Base-by-base conservation (phyloP, 2,329 filamentous ascomycete genomes). In the Botryotinia globosa region DNA sequence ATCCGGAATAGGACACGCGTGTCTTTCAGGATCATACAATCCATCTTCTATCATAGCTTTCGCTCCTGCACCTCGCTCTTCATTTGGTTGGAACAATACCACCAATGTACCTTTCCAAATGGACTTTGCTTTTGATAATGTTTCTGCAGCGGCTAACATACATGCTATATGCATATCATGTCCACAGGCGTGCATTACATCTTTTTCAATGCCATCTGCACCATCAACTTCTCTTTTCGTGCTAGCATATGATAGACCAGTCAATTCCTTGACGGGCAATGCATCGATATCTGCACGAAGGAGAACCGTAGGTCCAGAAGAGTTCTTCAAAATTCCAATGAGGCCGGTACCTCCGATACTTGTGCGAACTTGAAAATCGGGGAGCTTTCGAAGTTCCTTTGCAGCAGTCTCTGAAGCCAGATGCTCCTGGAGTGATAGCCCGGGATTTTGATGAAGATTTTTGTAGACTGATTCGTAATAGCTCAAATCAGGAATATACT, bases 171-270 rank as follows among this genome's bases (percentile, higher is more conserved):
- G 89, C 83, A 90, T 88, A 76, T 91, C 89, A 76, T 91, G 90
- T 0, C 90, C 90, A 79, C 89, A 91, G 61, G 89, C 89, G 81
- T 91, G 90, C 89, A 91, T 91, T 0, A 89, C 86, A 0, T 87
- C 86, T 71, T 86, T 85, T 71, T 84, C 82, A 0, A 82, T 79
- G 0, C 87, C 87, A 75, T 77, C 74, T 75, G 86, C 84, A 54
- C 81, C 81, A 72, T 78, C 75, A 8, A 75, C 39, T 61, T 75
- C 74, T 4, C 59, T 51, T 22, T 71, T 82, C 12, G 78, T 85
- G 76, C 87, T 88, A 0, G 87, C 87, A 77, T 90, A 91, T 0
- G 81, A 77, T 0, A 91, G 79, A 0, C 84, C 85, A 0, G 88
- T 90, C 39, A 83, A 80, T 78, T 91, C 89, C 73, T 84, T 77